Evolutionary conservation across 2,329 filamentous ascomycete species (phyloP).

Genomic region (Cercospora sp.): DNA sequence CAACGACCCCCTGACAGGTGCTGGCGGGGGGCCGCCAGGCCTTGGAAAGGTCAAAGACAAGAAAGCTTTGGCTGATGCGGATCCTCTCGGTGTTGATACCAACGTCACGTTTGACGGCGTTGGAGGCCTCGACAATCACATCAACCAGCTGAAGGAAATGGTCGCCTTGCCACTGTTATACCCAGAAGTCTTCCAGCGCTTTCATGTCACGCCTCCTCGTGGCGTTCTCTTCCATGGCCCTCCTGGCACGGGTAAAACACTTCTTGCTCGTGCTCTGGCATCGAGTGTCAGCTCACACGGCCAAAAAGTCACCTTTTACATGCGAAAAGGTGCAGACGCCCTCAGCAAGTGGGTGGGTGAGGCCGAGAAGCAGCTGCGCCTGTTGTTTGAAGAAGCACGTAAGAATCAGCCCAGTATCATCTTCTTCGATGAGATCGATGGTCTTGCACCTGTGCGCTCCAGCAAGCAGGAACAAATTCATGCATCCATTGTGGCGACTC

Average conservation of each 20-base stretch:
- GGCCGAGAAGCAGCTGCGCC: constrained; percentile 87
- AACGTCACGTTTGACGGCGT: constrained; percentile 93
- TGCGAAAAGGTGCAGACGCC: constrained; percentile 97
- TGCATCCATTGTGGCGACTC: constrained; percentile 90
- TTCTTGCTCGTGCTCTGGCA: constrained; percentile 89
- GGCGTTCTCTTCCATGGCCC: constrained; percentile 96
- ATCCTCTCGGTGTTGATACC: constrained; percentile 88
- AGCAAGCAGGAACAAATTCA: constrained; percentile 99
- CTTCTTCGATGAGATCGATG: constrained; percentile 99
- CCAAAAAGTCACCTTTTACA: constrained; percentile 96
- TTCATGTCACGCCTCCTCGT: constrained; percentile 89
- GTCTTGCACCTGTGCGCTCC: constrained; percentile 88
- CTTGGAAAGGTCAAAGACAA: constrained; percentile 92
- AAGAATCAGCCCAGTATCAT: constrained; percentile 98
- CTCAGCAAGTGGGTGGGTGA: constrained; percentile 99
- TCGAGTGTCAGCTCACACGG: constrained; percentile 87
- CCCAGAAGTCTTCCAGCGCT: constrained; percentile 86
- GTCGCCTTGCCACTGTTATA: constrained; percentile 91
- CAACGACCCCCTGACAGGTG: constrained; percentile 56
- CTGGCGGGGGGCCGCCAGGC: constrained; percentile 66
- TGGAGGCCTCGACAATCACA: constrained; percentile 87
- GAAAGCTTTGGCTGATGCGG: constrained; percentile 87
- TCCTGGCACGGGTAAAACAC: constrained; percentile 94
- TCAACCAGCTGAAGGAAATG: constrained; percentile 98
- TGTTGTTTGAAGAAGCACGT: constrained; percentile 92